Base-by-base conservation (phyloP, 495 filamentous ascomycete genomes). In the Hyaloscypha bicolor region DNA sequence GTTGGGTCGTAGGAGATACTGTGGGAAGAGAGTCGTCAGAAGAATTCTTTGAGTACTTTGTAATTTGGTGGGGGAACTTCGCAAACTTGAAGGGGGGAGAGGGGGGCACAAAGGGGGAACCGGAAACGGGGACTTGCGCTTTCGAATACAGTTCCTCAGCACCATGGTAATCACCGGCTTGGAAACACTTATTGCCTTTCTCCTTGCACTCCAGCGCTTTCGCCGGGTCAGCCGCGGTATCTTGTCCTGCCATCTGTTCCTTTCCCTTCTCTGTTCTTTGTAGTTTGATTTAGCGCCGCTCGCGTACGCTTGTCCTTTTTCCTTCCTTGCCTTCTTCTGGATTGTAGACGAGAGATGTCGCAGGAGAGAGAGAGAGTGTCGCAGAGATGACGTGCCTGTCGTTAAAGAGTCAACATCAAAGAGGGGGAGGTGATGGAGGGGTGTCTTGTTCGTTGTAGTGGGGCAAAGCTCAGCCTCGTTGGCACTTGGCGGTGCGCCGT, bases 81-180 rank as follows among this genome's bases (percentile, higher is more conserved):
- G 25, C 25, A 25, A 25, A 2, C 25, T 25, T 35, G 3, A 8
- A 61, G 60, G 25, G 39, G 31, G 30, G 58, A 52, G 35, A 62
- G 1, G 31, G 32, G 8, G 3, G 25, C 19, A n/a, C 25, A 25
- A 25, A 25, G 25, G 25, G 25, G 2, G 25, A 2, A 25, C 2
- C 1, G 25, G 1, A 25, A 25, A 21, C 35, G 9, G 12, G 32
- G 21, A 77, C 87, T 77, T 81, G 93, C 91, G 94, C 94, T 82
- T 95, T 89, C 12, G 91, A 92, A 78, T 94, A 98, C 63, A 87
- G 79, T 25, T 85, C 83, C 71, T 97, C 93, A 35, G 94, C 94
- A 33, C 81, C 84, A 29, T 73, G 78, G 75, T 85, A 97, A 71
- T 97, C 89, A 69, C 88, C 88, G 9, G 78, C 75, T 71, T 88